Evolutionary conservation across 2,329 filamentous ascomycete species (phyloP).

Genomic region (Xylariaceae sp.): DNA sequence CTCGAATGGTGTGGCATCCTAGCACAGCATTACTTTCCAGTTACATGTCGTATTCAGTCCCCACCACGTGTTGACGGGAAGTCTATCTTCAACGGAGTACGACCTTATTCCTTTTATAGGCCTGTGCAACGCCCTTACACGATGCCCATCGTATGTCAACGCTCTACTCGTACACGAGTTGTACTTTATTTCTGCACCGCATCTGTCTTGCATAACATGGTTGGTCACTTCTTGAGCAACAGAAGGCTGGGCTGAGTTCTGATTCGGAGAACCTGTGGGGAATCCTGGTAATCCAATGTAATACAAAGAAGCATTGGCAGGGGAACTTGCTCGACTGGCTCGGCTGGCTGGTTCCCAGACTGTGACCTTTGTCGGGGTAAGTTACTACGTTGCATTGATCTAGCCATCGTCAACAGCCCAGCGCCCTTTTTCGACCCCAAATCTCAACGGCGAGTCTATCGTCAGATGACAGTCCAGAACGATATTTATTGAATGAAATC

Average conservation of each 20-base stretch:
- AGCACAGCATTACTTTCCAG: constrained; percentile 4
- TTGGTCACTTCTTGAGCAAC: constrained; percentile 6
- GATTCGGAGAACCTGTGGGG: constrained; percentile 7
- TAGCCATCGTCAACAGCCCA: neutral
- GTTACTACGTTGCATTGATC: constrained; percentile 5
- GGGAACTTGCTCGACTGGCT: neutral
- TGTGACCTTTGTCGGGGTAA: constrained; percentile 3
- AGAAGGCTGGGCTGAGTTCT: constrained; percentile 7
- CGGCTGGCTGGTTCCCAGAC: constrained; percentile 8
- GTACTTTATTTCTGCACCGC: constrained; percentile 8
- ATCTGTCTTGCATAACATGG: neutral
- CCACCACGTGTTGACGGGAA: constrained; percentile 13
- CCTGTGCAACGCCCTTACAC: constrained; percentile 1
- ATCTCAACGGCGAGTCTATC: neutral
- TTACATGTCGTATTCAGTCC: constrained; percentile 1
- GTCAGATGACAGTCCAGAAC: neutral
- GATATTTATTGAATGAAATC: neutral
- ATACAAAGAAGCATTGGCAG: neutral
- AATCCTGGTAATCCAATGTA: constrained; percentile 6
- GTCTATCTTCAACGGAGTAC: neutral
- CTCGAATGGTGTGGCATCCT: constrained; percentile 9
- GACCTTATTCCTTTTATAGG: neutral
- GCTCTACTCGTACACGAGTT: constrained; percentile 1
- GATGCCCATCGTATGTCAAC: constrained; percentile 7
- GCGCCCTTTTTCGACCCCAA: neutral